Evolutionary conservation across 352 stramenopile genomes (phyloP).

Genomic region (Phytophthora vignae): DNA sequence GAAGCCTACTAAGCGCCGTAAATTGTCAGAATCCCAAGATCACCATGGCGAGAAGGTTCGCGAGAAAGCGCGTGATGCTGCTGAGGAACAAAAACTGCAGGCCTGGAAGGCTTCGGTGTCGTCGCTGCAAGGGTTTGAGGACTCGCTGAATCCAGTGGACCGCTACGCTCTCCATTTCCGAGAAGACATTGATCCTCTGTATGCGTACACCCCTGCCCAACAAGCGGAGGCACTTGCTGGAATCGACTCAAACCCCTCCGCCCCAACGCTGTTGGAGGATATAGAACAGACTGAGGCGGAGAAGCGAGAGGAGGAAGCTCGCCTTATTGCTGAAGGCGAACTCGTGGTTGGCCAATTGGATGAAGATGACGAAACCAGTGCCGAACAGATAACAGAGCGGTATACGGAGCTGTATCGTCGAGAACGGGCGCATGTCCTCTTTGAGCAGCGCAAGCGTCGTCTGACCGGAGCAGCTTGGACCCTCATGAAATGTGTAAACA

Average conservation of each 20-base stretch:
- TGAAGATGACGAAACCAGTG: conserved; percentile 17
- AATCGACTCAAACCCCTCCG: conserved; percentile 24
- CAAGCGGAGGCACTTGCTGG: conserved; percentile 40
- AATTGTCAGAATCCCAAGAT: conserved; percentile 26
- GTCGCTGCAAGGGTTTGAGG: conserved; percentile 90
- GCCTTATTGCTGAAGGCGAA: conserved; percentile 73
- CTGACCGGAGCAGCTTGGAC: conserved; percentile 71
- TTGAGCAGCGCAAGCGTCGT: conserved; percentile 58
- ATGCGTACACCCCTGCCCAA: conserved; percentile 56
- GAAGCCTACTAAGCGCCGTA: conserved; percentile 43
- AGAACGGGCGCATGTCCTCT: conserved; percentile 66
- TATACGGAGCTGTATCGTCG: conserved; percentile 67
- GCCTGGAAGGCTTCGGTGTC: conserved; percentile 85
- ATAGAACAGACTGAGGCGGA: conserved; percentile 70
- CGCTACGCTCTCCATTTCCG: conserved; percentile 94
- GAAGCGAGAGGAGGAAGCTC: conserved; percentile 69
- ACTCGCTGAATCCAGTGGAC: conserved; percentile 94
- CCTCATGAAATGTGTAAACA: conserved; percentile 68
- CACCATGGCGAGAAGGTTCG: conserved; percentile 58
- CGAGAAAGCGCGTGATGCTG: conserved; percentile 90
- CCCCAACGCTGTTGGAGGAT: conserved; percentile 46
- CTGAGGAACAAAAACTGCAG: conserved; percentile 93
- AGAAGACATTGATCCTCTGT: conserved; percentile 91
- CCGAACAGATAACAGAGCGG: conserved; percentile 30
- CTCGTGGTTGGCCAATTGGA: conserved; percentile 65